Percentiles rank a stretch among this genome's conserved stretches.
Evolutionary conservation across 176 grass and related monocot genomes (phyloP).

Genomic region (Eleusine indica): DNA sequence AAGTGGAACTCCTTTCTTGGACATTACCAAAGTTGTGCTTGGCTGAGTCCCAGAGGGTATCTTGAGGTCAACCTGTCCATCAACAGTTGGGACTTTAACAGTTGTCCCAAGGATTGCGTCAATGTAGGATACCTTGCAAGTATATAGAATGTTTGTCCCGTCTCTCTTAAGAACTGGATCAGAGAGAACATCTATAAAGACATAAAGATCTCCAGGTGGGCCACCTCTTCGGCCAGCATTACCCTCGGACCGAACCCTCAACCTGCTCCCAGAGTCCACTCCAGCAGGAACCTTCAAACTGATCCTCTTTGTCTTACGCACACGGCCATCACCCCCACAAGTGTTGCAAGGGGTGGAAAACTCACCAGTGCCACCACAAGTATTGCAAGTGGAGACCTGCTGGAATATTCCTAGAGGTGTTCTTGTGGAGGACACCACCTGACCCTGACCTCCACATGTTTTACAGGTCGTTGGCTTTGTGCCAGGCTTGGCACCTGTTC

Average conservation of each 20-base stretch:
- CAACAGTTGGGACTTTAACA: constrained; percentile 91
- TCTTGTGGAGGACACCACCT: constrained; percentile 84
- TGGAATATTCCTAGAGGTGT: constrained; percentile 98
- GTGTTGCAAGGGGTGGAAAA: constrained; percentile 87
- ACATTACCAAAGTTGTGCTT: constrained; percentile 89
- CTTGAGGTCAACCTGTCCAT: constrained; percentile 87
- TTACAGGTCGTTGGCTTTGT: constrained; percentile 80
- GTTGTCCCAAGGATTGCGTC: constrained; percentile 97
- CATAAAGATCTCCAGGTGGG: constrained; percentile 95
- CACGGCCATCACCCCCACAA: constrained; percentile 85
- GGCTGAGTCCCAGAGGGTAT: constrained; percentile 93
- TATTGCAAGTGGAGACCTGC: constrained; percentile 90
- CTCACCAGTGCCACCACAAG: constrained; percentile 86
- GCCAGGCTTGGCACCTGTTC: constrained; percentile 86
- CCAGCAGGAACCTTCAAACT: constrained; percentile 95
- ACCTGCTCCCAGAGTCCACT: constrained; percentile 91
- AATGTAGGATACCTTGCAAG: constrained; percentile 96
- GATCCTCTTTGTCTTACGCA: constrained; percentile 90
- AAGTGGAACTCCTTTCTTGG: constrained; percentile 89
- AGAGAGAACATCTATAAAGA: constrained; percentile 91
- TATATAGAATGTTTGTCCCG: constrained; percentile 87
- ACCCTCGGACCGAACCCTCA: constrained; percentile 92
- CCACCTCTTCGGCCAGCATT: constrained; percentile 88
- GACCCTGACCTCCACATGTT: constrained; percentile 92
- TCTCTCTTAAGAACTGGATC: constrained; percentile 94